Evolutionary conservation across 1,284 basidiomycete genomes (phyloP).

Genomic region (Psilocybe mexicana): DNA sequence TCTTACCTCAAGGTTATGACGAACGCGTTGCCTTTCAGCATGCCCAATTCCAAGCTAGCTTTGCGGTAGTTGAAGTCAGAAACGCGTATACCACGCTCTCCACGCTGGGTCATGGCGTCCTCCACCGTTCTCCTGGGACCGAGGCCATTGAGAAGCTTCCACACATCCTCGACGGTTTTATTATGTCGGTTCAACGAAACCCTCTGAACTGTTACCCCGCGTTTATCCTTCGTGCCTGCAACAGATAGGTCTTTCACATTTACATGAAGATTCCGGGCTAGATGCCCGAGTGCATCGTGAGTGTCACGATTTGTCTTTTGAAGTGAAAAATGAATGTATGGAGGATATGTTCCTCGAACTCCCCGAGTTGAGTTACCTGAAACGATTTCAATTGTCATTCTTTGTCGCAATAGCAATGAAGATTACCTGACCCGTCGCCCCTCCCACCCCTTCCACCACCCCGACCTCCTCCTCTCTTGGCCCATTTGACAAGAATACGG

Average conservation of each 20-base stretch:
- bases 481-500: conserved; percentile 76
- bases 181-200: conserved; percentile 82
- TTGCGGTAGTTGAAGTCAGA: conserved; percentile 87
- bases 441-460: conserved; percentile 48
- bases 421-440: conserved; percentile 38
- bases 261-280: conserved; percentile 77
- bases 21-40: conserved; percentile 96
- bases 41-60: conserved; percentile 84
- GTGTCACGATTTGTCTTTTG: conserved; percentile 99
- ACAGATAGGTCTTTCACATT: conserved; percentile 82
- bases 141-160: conserved; percentile 76
- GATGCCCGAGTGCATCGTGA: conserved; percentile 86
- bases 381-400: not conserved
- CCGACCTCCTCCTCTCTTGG: conserved; percentile 46
- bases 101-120: conserved; percentile 67
- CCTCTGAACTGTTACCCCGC: conserved; percentile 93
- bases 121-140: conserved; percentile 57
- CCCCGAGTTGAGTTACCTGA: conserved; percentile 28
- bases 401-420: not conserved
- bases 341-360: conserved; percentile 69
- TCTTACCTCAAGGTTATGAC: conserved; percentile 88
- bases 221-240: conserved; percentile 98
- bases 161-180: conserved; percentile 83
- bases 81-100: conserved; percentile 89
- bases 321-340: conserved; percentile 95